Percentiles rank a stretch among this genome's conserved stretches.
Evolutionary conservation across 805 yeast genomes (phyloP).

Genomic region (Candida yuanshanica): DNA sequence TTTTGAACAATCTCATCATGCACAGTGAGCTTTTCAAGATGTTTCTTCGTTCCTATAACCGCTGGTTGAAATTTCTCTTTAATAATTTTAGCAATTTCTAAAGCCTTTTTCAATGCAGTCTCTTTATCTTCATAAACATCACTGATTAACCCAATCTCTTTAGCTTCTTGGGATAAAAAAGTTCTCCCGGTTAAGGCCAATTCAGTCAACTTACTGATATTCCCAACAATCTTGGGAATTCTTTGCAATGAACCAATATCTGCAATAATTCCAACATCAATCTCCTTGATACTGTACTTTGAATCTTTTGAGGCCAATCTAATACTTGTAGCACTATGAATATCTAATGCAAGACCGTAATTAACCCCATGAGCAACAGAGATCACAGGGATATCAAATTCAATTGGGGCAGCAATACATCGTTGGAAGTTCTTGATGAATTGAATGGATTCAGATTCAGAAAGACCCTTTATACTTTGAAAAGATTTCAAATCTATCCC

Average conservation of each 20-base stretch:
- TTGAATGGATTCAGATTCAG: constrained; percentile 26
- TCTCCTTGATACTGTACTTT: constrained; percentile 57
- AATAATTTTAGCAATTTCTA: constrained; percentile 40
- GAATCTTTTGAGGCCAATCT: constrained; percentile 51
- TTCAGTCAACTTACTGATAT: constrained; percentile 53
- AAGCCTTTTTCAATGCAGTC: constrained; percentile 44
- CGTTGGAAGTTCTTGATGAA: constrained; percentile 55
- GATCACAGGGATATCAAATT: constrained; percentile 55
- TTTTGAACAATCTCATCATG: constrained; percentile 31
- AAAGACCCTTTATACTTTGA: constrained; percentile 15
- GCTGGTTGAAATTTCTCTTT: constrained; percentile 50
- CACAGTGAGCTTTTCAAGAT: constrained; percentile 38
- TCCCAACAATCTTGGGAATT: constrained; percentile 46
- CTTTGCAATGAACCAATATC: constrained; percentile 77
- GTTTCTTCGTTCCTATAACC: constrained; percentile 55
- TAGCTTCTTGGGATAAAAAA: constrained; percentile 52
- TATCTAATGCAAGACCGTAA: constrained; percentile 66
- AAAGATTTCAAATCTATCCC: constrained; percentile 53
- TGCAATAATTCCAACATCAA: constrained; percentile 69
- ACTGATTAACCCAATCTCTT: constrained; percentile 47
- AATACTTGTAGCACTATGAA: constrained; percentile 52
- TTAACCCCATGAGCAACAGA: constrained; percentile 59
- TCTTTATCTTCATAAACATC: constrained; percentile 40
- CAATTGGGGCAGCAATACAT: constrained; percentile 42
- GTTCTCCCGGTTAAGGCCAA: constrained; percentile 56